These are phyloP conservation scores for Salicornia ramosissima DNA, from an alignment of 148 eudicot genomes.

Conservation along the genomic window DNA sequence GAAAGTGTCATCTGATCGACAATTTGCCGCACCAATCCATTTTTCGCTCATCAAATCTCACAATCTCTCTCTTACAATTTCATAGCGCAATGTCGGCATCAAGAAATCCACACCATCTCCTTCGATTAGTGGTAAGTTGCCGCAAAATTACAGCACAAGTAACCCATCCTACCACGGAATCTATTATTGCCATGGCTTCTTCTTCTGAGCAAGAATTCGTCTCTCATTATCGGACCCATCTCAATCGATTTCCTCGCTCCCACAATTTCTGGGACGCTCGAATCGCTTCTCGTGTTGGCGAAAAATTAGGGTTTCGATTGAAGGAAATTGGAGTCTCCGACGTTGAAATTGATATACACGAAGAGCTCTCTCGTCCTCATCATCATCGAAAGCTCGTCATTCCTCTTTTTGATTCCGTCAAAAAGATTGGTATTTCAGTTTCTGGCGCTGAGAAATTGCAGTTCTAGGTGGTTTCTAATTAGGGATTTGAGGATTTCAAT, in stretches of 20 bases:
- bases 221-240: slow-evolving; percentile 38
- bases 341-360: slow-evolving; percentile 37
- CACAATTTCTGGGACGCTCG: slow-evolving; percentile 47
- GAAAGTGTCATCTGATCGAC: too few species aligned
- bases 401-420: slow-evolving; percentile 52
- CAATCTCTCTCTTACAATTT: too few species aligned
- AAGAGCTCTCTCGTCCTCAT: slow-evolving; percentile 47
- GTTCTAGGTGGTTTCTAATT: slow-evolving; percentile 21
- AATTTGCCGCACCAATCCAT: too few species aligned
- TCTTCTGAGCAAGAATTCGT: slow-evolving; percentile 67
- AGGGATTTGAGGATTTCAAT: neutral
- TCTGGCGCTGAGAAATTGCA: slow-evolving; percentile 46
- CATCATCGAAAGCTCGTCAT: slow-evolving; percentile 42
- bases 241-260: slow-evolving; percentile 47
- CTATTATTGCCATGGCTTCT: slow-evolving; percentile 78
- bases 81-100: slow-evolving; percentile 3
- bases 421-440: slow-evolving; percentile 38
- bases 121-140: slow-evolving; percentile 53
- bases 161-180: slow-evolving; percentile 35
- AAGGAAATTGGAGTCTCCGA: slow-evolving; percentile 41
- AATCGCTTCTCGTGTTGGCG: slow-evolving; percentile 54
- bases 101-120: slow-evolving; percentile 35
- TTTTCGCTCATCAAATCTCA: too few species aligned
- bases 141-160: slow-evolving; percentile 70
- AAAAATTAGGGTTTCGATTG: slow-evolving; percentile 61